These are phyloP conservation scores for Nemania sp. DNA, from an alignment of 2,329 filamentous ascomycete genomes.

Conservation along the genomic window DNA sequence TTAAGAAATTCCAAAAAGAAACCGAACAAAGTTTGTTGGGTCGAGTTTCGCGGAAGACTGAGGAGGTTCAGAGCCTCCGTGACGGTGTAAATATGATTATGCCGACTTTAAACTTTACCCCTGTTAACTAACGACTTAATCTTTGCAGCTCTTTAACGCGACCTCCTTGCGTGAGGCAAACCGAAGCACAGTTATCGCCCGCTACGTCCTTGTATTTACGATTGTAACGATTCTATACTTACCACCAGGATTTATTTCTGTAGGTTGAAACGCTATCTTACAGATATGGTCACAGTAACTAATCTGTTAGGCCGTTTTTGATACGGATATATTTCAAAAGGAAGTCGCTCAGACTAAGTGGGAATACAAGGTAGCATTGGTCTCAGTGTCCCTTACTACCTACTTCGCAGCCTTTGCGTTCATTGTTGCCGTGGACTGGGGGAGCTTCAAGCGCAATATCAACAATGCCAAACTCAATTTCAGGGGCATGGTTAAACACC, in stretches of 20 bases:
- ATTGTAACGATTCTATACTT: conserved; percentile 17
- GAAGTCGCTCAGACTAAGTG: neutral
- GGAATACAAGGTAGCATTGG: conserved; percentile 16
- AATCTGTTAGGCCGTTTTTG: neutral
- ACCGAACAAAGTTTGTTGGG: conserved; percentile 5
- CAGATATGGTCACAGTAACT: neutral
- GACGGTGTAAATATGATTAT: conserved; percentile 22
- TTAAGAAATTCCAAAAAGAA: neutral
- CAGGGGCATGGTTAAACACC: too few relatives aligned
- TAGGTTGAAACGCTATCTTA: neutral
- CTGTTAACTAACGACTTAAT: neutral
- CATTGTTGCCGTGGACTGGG: conserved; percentile 6
- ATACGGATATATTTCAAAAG: conserved; percentile 4
- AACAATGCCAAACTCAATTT: too few relatives aligned
- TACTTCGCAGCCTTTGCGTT: neutral
- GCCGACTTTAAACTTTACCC: too few relatives aligned
- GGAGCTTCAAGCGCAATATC: neutral
- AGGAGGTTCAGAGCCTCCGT: conserved; percentile 20
- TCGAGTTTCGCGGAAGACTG: conserved; percentile 5
- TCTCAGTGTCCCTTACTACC: conserved; percentile 12
- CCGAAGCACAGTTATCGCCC: neutral
- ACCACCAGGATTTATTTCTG: conserved; percentile 12
- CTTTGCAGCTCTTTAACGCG: conserved; percentile 21
- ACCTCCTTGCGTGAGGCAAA: conserved; percentile 8
- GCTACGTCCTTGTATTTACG: conserved; percentile 22